Percentiles rank a stretch among this genome's conserved stretches.
Evolutionary conservation across 352 stramenopile genomes (phyloP).

Genomic region (Ophiocytium majus): DNA sequence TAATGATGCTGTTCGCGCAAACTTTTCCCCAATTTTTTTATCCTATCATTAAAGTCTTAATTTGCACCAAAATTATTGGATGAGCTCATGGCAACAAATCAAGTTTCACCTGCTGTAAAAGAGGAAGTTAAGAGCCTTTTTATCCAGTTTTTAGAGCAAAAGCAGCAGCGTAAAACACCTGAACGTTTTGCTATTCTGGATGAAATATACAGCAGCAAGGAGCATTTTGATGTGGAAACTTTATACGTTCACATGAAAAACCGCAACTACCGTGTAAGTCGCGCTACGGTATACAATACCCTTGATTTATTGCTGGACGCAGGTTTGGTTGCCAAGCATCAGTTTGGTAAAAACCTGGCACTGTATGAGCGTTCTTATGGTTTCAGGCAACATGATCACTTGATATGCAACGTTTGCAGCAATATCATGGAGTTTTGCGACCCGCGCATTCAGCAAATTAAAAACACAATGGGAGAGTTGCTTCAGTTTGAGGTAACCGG

Average conservation of each 20-base stretch:
- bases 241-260: not conserved
- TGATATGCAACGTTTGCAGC: not conserved
- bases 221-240: not conserved
- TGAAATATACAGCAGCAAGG: not conserved
- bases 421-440: conserved; percentile 1
- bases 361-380: not conserved
- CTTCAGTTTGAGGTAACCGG: not conserved
- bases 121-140: not conserved
- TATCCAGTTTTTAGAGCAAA: not conserved
- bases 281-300: conserved; percentile 1
- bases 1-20: too few species aligned
- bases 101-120: too few species aligned
- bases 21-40: too few species aligned
- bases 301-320: not conserved
- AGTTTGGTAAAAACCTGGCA: conserved; percentile 11
- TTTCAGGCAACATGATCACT: not conserved
- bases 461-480: not conserved
- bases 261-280: not conserved
- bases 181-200: not conserved
- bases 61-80: too few species aligned
- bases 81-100: too few species aligned
- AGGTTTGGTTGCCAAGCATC: not conserved
- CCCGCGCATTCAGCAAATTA: not conserved
- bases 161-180: conserved; percentile 1
- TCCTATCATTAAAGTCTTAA: too few species aligned